Evolutionary conservation across 352 stramenopile species (phyloP).

Genomic region (Globisporangium cystogenes): DNA sequence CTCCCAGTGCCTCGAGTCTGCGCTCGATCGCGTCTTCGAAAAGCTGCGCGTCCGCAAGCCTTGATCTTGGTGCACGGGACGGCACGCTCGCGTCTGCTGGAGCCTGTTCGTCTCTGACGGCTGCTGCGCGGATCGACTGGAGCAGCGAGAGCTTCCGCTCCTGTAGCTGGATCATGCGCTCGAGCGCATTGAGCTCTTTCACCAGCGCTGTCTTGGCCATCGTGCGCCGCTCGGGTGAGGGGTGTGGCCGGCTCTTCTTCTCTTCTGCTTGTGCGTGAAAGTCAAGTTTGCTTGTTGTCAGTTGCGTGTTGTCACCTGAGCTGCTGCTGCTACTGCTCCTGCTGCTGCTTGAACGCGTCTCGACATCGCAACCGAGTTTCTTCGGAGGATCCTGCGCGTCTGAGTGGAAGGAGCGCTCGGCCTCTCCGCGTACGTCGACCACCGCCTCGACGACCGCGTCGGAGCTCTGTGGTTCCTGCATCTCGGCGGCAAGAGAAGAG

Average conservation of each 20-base stretch:
- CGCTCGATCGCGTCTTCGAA: slow-evolving; percentile 10
- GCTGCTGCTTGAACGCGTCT: no score
- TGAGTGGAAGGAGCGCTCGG: neutral
- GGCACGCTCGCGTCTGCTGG: neutral
- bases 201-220: slow-evolving; percentile 14
- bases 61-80: neutral
- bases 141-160: slow-evolving; percentile 33
- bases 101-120: neutral
- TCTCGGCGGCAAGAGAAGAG: no score
- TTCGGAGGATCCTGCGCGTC: neutral
- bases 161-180: slow-evolving; percentile 38
- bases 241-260: neutral
- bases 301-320: neutral
- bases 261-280: neutral
- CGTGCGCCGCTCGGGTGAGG: neutral
- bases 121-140: slow-evolving; percentile 15
- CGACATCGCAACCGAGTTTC: neutral
- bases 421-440: neutral
- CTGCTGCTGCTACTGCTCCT: neutral
- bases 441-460: slow-evolving; percentile 7
- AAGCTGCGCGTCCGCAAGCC: neutral
- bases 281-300: neutral
- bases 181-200: slow-evolving; percentile 23
- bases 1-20: slow-evolving; percentile 12
- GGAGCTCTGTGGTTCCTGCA: neutral